phyloP scores from a whole-genome alignment of 345 rosid species.

The Lepidium didymum region DNA sequence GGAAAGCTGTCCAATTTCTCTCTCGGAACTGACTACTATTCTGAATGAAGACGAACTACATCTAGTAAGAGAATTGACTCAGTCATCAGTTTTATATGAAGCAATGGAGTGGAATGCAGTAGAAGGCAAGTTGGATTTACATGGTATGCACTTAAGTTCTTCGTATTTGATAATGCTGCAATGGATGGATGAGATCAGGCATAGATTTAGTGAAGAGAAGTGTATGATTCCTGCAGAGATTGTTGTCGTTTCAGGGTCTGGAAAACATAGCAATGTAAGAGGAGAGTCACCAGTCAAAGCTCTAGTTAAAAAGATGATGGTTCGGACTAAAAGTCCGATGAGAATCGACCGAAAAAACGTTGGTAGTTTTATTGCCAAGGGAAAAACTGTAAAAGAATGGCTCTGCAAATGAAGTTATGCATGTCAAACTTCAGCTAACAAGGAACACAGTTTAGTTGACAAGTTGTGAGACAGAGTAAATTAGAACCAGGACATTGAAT shows the following conservation, averaged over 20 bases:
- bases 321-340: slow-evolving; percentile 49
- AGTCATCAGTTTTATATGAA: slow-evolving; percentile 43
- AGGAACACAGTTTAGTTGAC: too few relatives aligned
- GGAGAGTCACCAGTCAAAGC: slow-evolving; percentile 73
- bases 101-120: slow-evolving; percentile 43
- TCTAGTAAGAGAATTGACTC: slow-evolving; percentile 46
- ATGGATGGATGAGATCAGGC: slow-evolving; percentile 61
- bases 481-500: too few relatives aligned
- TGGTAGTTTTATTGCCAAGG: slow-evolving; percentile 71
- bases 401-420: slow-evolving; percentile 20
- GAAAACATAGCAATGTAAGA: slow-evolving; percentile 59
- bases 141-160: slow-evolving; percentile 70
- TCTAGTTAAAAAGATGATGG: slow-evolving; percentile 50
- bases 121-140: slow-evolving; percentile 74
- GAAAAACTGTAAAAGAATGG: slow-evolving; percentile 56
- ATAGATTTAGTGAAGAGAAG: slow-evolving; percentile 32
- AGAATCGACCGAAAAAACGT: slow-evolving; percentile 60
- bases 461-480: too few relatives aligned
- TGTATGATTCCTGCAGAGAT: slow-evolving; percentile 49
- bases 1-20: slow-evolving; percentile 34
- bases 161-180: slow-evolving; percentile 63
- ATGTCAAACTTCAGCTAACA: too few relatives aligned
- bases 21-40: slow-evolving; percentile 36
- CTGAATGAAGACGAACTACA: slow-evolving; percentile 43
- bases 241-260: slow-evolving; percentile 61